Evolutionary conservation across 1,139 yeast genomes (phyloP).

Genomic region (Suhomyces maxii): DNA sequence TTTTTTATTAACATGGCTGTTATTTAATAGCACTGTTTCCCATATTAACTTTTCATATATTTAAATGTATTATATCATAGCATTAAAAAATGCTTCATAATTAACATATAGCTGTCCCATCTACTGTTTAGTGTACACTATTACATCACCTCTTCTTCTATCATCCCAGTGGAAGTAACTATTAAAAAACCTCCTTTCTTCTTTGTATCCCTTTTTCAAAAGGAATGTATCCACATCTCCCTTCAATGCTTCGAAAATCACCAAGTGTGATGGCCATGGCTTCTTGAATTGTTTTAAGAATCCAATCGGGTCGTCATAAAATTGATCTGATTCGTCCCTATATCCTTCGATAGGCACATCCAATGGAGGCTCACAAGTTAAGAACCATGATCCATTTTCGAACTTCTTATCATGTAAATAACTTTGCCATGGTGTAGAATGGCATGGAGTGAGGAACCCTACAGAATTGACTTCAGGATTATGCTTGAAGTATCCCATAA

Average conservation of each 20-base stretch:
- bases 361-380: slow-evolving; percentile 92
- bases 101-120: background rate
- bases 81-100: too few relatives aligned
- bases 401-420: slow-evolving; percentile 63
- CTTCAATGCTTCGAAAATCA: slow-evolving; percentile 67
- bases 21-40: too few relatives aligned
- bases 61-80: too few relatives aligned
- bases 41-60: too few relatives aligned
- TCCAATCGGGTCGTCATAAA: slow-evolving; percentile 62
- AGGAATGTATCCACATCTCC: background rate
- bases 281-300: slow-evolving; percentile 31
- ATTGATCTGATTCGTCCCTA: slow-evolving; percentile 82
- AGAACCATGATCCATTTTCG: slow-evolving; percentile 55
- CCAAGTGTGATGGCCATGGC: slow-evolving; percentile 70
- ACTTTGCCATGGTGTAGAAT: slow-evolving; percentile 95
- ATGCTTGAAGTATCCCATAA: slow-evolving; percentile 53
- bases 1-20: too few relatives aligned
- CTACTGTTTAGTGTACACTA: slow-evolving; percentile 25
- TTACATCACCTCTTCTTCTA: slow-evolving; percentile 75
- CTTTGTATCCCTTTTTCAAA: slow-evolving; percentile 35
- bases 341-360: slow-evolving; percentile 48
- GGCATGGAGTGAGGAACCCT: slow-evolving; percentile 92
- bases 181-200: slow-evolving; percentile 64
- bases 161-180: slow-evolving; percentile 85
- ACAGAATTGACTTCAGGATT: slow-evolving; percentile 48